phyloP scores from a whole-genome alignment of 495 filamentous ascomycete species.

The Hyaloscypha variabilis region DNA sequence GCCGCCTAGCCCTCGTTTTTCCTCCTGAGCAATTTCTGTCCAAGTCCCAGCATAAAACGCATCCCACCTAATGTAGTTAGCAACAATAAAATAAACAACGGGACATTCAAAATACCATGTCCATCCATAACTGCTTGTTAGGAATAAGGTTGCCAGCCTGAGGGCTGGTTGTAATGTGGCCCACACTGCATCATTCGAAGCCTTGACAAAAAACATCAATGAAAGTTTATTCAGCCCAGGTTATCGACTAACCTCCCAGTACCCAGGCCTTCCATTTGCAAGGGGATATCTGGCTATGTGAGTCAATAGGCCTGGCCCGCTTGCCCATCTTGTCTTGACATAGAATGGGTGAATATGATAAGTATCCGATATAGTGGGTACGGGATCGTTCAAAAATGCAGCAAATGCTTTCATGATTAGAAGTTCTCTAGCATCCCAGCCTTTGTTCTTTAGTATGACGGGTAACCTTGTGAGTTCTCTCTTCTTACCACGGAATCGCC shows the following conservation, averaged over 20 bases:
- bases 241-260: background rate
- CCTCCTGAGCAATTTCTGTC: too few species aligned
- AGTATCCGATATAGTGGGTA: background rate
- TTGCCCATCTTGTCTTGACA: background rate
- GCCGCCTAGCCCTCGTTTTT: too few species aligned
- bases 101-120: too few species aligned
- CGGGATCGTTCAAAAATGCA: background rate
- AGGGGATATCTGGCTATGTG: background rate
- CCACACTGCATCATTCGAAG: too few species aligned
- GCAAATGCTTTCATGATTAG: background rate
- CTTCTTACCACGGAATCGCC: background rate
- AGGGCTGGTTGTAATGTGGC: too few species aligned
- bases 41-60: too few species aligned
- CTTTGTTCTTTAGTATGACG: background rate
- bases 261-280: background rate
- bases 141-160: too few species aligned
- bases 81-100: too few species aligned
- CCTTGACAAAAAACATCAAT: too few species aligned
- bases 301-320: background rate
- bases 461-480: background rate
- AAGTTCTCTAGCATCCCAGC: background rate
- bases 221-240: too few species aligned
- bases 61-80: too few species aligned
- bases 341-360: background rate
- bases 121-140: too few species aligned